phyloP scores from a whole-genome alignment of 208 protist genomes.

The Eutreptiella sp. region DNA sequence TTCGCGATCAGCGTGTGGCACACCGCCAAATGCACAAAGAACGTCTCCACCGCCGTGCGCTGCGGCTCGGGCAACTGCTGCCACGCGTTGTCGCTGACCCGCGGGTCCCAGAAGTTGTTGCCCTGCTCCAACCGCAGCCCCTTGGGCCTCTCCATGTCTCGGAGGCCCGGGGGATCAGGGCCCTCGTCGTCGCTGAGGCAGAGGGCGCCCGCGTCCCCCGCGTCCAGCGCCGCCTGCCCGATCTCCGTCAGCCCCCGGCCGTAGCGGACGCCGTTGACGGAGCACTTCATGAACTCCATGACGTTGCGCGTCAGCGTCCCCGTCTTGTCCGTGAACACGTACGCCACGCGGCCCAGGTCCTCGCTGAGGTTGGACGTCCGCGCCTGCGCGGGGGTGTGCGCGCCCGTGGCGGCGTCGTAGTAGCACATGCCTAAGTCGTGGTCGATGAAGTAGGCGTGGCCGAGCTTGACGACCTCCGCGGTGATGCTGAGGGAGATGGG shows the following conservation, averaged over 20 bases:
- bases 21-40: slow-evolving; percentile 33
- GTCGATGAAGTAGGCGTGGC: slow-evolving; percentile 48
- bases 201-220: neutral
- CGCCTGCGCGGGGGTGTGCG: slow-evolving; percentile 35
- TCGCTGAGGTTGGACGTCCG: slow-evolving; percentile 40
- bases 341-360: slow-evolving; percentile 59
- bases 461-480: slow-evolving; percentile 63
- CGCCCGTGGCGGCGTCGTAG: slow-evolving; percentile 20
- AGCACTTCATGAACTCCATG: slow-evolving; percentile 50
- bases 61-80: neutral
- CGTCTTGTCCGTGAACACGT: slow-evolving; percentile 78
- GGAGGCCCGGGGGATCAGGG: no score
- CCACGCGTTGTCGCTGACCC: slow-evolving; percentile 12
- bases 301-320: slow-evolving; percentile 77
- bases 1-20: slow-evolving; percentile 43
- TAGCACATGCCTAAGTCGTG: slow-evolving; percentile 54
- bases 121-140: no score
- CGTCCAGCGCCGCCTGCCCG: neutral
- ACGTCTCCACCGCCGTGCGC: neutral
- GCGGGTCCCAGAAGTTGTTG: neutral
- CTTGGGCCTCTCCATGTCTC: no score
- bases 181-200: neutral
- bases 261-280: neutral
- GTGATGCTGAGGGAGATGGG: slow-evolving; percentile 78
- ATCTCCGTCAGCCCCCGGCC: slow-evolving; percentile 23